Percentiles rank a stretch among this genome's conserved stretches.
These are phyloP conservation scores for Spergularia marina DNA, from an alignment of 148 eudicot species.

Conservation along the genomic window DNA sequence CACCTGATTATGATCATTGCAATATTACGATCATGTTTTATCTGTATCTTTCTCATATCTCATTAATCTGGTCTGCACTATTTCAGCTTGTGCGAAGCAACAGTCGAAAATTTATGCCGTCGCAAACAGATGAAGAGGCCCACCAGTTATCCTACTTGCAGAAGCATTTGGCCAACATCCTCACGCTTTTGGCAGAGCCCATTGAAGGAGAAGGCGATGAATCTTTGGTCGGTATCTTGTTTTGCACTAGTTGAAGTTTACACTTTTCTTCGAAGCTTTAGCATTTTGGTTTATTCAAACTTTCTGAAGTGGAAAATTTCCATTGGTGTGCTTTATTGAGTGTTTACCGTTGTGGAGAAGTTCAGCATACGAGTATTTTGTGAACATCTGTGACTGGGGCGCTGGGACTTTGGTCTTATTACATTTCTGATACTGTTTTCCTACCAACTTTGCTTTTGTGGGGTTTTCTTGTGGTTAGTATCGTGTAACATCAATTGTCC, in stretches of 20 bases:
- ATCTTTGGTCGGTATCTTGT: slow-evolving; percentile 58
- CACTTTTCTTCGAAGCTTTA: not conserved
- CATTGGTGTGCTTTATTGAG: not conserved
- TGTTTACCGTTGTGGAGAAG: not conserved
- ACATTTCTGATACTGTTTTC: not conserved
- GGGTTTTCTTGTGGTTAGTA: not conserved
- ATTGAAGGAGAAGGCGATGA: slow-evolving; percentile 84
- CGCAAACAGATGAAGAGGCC: slow-evolving; percentile 97
- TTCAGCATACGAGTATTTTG: not conserved
- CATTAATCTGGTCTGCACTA: slow-evolving; percentile 1
- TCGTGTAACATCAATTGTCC: not conserved
- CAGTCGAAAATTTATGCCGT: slow-evolving; percentile 89
- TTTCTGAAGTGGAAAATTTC: not conserved
- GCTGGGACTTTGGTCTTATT: not conserved
- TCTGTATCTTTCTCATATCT: not conserved
- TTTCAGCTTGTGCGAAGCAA: slow-evolving; percentile 95
- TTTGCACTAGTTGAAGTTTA: not conserved
- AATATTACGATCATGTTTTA: not conserved
- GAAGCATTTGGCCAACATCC: slow-evolving; percentile 83
- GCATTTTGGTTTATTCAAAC: not conserved
- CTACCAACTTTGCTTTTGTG: not conserved
- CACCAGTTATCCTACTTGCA: slow-evolving; percentile 94
- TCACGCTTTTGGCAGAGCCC: slow-evolving; percentile 81
- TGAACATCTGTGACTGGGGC: not conserved
- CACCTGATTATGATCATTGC: not conserved